Conservation (phyloP, 495 filamentous ascomycete genomes). For the Penicillium fimorum region DNA sequence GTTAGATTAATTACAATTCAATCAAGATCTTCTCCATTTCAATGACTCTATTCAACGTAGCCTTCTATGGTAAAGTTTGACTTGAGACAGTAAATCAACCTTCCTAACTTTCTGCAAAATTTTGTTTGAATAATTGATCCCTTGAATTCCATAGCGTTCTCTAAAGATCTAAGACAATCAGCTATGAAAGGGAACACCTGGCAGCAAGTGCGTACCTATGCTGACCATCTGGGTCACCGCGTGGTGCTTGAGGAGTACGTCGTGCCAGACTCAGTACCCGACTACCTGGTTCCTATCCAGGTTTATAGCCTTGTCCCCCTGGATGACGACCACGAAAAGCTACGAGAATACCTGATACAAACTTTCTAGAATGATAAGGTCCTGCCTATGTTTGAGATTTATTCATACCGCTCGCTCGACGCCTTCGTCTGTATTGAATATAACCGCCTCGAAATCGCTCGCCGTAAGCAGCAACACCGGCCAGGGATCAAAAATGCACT, state of each 20-base stretch:
- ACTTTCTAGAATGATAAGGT: slow-evolving; percentile 11
- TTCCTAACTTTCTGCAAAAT: no score
- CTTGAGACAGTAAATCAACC: no score
- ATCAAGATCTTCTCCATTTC: background rate
- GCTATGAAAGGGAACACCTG: background rate
- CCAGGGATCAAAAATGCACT: slow-evolving; percentile 9
- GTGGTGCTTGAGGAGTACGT: slow-evolving; percentile 21
- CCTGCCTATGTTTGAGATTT: slow-evolving; percentile 24
- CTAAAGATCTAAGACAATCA: no score
- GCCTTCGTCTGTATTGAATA: slow-evolving; percentile 26
- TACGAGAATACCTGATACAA: slow-evolving; percentile 21
- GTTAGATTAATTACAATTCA: background rate
- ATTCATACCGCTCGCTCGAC: slow-evolving; percentile 21
- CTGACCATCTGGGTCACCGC: slow-evolving; percentile 18
- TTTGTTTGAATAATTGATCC: no score
- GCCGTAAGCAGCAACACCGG: slow-evolving; percentile 23
- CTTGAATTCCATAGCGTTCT: no score
- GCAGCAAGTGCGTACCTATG: slow-evolving; percentile 18
- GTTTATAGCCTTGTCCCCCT: slow-evolving; percentile 26
- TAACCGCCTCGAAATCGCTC: slow-evolving; percentile 23
- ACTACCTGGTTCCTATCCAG: slow-evolving; percentile 14
- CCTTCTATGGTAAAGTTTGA: background rate
- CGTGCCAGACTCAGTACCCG: slow-evolving; percentile 10
- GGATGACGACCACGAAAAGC: slow-evolving; percentile 20
- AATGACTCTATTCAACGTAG: background rate